Evolutionary conservation across 768 basidiomycete genomes (phyloP).

Genomic region (Boletus sp.): DNA sequence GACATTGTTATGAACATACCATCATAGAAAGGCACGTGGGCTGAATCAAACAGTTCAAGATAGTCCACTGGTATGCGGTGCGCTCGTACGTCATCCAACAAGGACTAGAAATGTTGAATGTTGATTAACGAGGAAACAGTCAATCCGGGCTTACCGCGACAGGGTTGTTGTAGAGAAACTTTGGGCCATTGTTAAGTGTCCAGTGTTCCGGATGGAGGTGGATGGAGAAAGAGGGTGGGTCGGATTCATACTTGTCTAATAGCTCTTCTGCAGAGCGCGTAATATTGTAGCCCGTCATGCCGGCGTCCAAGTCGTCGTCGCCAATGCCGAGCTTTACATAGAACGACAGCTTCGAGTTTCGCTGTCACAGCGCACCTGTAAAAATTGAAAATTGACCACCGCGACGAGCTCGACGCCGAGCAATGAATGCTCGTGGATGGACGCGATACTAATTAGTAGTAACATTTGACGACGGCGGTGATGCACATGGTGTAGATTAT

Average conservation of each 20-base stretch:
- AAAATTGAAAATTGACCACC: neutral
- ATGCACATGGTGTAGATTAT: conserved; percentile 11
- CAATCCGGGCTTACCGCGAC: conserved; percentile 47
- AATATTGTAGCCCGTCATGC: conserved; percentile 72
- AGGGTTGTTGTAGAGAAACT: conserved; percentile 78
- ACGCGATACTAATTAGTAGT: conserved; percentile 20
- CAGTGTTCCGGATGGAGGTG: conserved; percentile 78
- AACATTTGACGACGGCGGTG: neutral
- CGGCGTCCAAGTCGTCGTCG: conserved; percentile 15
- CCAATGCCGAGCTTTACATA: neutral
- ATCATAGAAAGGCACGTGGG: conserved; percentile 77
- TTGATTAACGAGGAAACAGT: conserved; percentile 3
- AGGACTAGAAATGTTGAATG: conserved; percentile 43
- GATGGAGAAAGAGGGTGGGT: conserved; percentile 73
- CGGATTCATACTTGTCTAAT: conserved; percentile 50
- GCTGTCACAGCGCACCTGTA: neutral
- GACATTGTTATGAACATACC: conserved; percentile 44
- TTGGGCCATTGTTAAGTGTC: conserved; percentile 77
- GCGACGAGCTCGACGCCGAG: neutral
- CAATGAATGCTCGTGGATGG: conserved; percentile 3
- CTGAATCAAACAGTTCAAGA: conserved; percentile 72
- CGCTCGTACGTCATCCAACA: conserved; percentile 80
- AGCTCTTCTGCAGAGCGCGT: conserved; percentile 62
- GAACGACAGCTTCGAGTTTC: neutral
- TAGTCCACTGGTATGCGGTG: conserved; percentile 85